Evolutionary conservation across 2,329 filamentous ascomycete species (phyloP).

Genomic region (Stachybotrys elegans): DNA sequence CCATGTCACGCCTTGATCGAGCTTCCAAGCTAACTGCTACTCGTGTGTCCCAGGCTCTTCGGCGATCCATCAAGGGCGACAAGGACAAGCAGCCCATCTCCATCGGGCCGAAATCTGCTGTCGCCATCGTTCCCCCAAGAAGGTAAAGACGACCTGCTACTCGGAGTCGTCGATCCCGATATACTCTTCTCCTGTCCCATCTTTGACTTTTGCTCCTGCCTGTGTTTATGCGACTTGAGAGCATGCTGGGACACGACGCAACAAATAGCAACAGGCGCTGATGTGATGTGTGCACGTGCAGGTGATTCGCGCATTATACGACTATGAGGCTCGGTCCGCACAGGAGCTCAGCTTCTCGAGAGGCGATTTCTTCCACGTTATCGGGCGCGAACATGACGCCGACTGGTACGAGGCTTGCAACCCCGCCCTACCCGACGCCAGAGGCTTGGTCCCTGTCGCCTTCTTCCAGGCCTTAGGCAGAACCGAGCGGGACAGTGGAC

Average conservation of each 20-base stretch:
- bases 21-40: conserved; percentile 34
- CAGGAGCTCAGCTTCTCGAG: conserved; percentile 88
- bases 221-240: conserved; percentile 11
- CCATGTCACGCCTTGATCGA: conserved; percentile 12
- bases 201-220: conserved; percentile 9
- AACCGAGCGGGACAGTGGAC: conserved; percentile 82
- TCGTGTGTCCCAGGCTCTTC: conserved; percentile 60
- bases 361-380: conserved; percentile 97
- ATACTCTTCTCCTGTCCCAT: background rate
- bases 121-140: conserved; percentile 88
- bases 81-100: conserved; percentile 71
- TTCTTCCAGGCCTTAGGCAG: conserved; percentile 93
- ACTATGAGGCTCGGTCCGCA: conserved; percentile 71
- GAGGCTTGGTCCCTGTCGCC: conserved; percentile 86
- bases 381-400: conserved; percentile 86
- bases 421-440: conserved; percentile 77
- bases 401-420: conserved; percentile 99
- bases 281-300: conserved; percentile 35
- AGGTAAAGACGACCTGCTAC: conserved; percentile 52
- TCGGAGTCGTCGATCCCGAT: background rate
- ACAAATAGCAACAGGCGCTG: conserved; percentile 12
- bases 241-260: background rate
- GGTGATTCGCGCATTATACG: conserved; percentile 97
- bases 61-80: conserved; percentile 86
- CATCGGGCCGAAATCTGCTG: conserved; percentile 77